These are phyloP conservation scores for Benincasa hispida DNA, from an alignment of 306 rosid species.

Conservation along the genomic window DNA sequence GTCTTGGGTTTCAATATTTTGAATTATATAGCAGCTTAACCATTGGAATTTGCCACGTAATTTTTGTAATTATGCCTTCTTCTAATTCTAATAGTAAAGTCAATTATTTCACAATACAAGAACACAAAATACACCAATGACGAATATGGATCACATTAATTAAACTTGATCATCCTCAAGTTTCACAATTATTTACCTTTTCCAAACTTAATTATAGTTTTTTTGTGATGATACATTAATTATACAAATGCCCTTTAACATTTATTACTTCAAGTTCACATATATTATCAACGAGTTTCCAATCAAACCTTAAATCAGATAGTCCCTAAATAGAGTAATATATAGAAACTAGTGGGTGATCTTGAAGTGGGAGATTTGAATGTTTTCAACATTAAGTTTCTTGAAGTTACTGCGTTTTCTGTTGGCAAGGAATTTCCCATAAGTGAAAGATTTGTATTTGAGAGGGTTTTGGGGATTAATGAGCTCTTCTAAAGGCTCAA, in stretches of 20 bases:
- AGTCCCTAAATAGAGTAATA: neutral
- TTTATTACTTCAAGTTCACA: too few relatives aligned
- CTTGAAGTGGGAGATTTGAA: slow-evolving; percentile 36
- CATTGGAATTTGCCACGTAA: too few relatives aligned
- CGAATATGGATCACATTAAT: neutral
- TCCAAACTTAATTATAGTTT: too few relatives aligned
- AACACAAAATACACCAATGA: neutral
- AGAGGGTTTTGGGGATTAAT: slow-evolving; percentile 24
- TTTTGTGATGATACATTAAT: too few relatives aligned
- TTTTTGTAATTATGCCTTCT: too few relatives aligned
- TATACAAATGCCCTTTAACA: too few relatives aligned
- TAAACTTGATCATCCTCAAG: neutral
- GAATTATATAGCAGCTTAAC: too few relatives aligned
- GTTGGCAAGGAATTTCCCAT: slow-evolving; percentile 37
- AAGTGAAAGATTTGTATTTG: slow-evolving; percentile 34
- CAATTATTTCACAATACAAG: neutral
- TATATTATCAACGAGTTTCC: neutral
- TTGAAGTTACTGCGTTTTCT: slow-evolving; percentile 25
- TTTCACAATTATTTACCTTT: neutral
- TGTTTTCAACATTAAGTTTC: slow-evolving; percentile 33
- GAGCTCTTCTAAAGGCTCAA: slow-evolving; percentile 35
- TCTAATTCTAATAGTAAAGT: neutral
- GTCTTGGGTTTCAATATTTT: too few relatives aligned
- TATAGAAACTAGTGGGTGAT: neutral
- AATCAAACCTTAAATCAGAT: neutral